phyloP scores from a whole-genome alignment of 2,329 filamentous ascomycete species.

The Ophiognomonia clavigignenti-juglandacearum region DNA sequence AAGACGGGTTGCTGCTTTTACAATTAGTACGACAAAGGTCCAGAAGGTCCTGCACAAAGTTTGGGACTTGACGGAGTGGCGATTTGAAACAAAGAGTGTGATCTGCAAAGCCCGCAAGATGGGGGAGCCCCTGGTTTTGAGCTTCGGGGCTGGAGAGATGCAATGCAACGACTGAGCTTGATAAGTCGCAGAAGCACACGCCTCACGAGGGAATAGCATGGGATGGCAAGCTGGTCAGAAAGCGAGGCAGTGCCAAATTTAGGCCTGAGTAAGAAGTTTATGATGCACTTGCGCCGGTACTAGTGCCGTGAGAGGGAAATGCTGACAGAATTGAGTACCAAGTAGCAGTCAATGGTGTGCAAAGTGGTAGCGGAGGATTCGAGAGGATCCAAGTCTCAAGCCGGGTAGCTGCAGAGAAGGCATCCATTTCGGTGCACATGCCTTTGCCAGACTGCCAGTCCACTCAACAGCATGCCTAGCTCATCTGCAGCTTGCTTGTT shows the following conservation, averaged over 20 bases:
- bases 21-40: constrained; percentile 11
- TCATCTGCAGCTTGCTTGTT: no score
- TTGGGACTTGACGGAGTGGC: not conserved
- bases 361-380: constrained; percentile 7
- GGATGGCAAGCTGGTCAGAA: not conserved
- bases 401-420: not conserved
- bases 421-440: not conserved
- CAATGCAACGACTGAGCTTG: not conserved
- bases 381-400: not conserved
- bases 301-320: not conserved
- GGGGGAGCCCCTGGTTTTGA: not conserved
- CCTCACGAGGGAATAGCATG: not conserved
- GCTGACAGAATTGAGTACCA: constrained; percentile 1
- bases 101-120: constrained; percentile 5
- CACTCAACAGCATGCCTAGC: not conserved
- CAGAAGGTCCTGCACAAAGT: not conserved
- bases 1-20: constrained; percentile 10
- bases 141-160: not conserved
- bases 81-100: constrained; percentile 11
- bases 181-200: not conserved
- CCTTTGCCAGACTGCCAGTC: not conserved
- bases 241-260: constrained; percentile 3
- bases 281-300: not conserved
- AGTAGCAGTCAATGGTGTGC: not conserved
- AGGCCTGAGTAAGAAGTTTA: not conserved